phyloP scores from a whole-genome alignment of 345 rosid genomes.

The Gossypium mustelinum region DNA sequence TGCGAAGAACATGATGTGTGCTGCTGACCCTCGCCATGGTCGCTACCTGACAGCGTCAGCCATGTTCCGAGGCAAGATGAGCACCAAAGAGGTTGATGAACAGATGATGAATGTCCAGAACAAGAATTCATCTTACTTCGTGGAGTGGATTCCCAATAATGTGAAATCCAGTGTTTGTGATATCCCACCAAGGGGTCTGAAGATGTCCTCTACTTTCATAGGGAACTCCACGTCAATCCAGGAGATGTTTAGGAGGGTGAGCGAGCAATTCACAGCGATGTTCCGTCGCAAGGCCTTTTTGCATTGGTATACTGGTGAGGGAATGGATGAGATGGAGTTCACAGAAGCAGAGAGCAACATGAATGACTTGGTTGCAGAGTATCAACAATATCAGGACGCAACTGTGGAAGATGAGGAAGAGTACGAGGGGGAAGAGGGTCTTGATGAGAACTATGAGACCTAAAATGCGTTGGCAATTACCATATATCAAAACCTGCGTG shows the following conservation, averaged over 20 bases:
- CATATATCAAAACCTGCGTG: not conserved
- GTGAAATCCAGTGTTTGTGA: conserved; percentile 51
- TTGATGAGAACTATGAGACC: conserved; percentile 36
- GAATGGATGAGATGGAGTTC: conserved; percentile 98
- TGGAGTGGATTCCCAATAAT: conserved; percentile 87
- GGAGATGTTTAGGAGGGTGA: conserved; percentile 97
- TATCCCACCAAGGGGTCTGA: conserved; percentile 43
- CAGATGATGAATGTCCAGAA: conserved; percentile 94
- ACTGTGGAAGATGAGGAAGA: conserved; percentile 86
- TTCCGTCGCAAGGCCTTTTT: conserved; percentile 91
- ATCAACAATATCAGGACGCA: conserved; percentile 95
- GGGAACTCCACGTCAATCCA: conserved; percentile 47
- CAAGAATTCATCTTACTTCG: conserved; percentile 94
- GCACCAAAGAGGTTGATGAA: conserved; percentile 96
- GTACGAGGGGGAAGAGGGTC: conserved; percentile 45
- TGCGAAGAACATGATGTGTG: conserved; percentile 98
- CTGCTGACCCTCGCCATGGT: conserved; percentile 96
- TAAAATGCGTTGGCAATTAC: conserved; percentile 9
- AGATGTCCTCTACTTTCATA: conserved; percentile 40
- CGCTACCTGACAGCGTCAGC: conserved; percentile 97
- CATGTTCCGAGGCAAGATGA: conserved; percentile 96
- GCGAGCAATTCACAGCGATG: conserved; percentile 99
- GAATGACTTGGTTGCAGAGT: conserved; percentile 93
- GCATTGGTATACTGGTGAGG: conserved; percentile 99
- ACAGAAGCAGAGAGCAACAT: conserved; percentile 98